A percentile compares a stretch with the other conserved stretches of the same genome.
These are phyloP conservation scores for Calonectria leucothoes DNA, from an alignment of 2,329 filamentous ascomycete species.

Conservation along the genomic window DNA sequence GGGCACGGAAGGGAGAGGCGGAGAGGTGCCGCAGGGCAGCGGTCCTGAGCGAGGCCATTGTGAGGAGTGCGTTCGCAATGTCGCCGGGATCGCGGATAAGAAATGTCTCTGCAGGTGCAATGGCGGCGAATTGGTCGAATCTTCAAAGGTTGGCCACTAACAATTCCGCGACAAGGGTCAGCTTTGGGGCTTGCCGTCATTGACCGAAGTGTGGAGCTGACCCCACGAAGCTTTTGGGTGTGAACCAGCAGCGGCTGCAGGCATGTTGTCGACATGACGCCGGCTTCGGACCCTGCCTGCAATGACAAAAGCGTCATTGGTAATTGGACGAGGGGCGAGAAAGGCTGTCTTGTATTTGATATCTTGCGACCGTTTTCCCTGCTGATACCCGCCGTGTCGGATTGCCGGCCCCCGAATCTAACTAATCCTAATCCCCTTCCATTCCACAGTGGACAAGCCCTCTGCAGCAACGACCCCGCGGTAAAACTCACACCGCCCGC, in stretches of 20 bases:
- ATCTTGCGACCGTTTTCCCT: neutral
- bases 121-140: neutral
- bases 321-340: conserved; percentile 32
- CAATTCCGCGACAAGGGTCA: conserved; percentile 20
- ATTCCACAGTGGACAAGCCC: neutral
- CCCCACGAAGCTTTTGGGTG: conserved; percentile 16
- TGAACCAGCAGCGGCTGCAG: neutral
- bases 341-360: neutral
- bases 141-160: conserved; percentile 29
- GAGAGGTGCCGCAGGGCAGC: conserved; percentile 61
- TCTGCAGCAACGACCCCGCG: conserved; percentile 34
- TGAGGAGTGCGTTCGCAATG: conserved; percentile 14
- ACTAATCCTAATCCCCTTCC: neutral
- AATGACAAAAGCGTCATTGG: conserved; percentile 40
- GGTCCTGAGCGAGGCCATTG: conserved; percentile 63
- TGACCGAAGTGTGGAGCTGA: conserved; percentile 34
- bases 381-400: neutral
- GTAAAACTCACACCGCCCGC: conserved; percentile 39
- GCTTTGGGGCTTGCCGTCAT: conserved; percentile 35
- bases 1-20: conserved; percentile 45
- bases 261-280: conserved; percentile 14
- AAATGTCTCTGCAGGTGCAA: neutral
- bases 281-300: conserved; percentile 40
- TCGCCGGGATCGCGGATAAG: conserved; percentile 11
- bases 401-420: neutral